Conservation (phyloP, 257 asterid genomes). For the Fraxinus quadrangulata region DNA sequence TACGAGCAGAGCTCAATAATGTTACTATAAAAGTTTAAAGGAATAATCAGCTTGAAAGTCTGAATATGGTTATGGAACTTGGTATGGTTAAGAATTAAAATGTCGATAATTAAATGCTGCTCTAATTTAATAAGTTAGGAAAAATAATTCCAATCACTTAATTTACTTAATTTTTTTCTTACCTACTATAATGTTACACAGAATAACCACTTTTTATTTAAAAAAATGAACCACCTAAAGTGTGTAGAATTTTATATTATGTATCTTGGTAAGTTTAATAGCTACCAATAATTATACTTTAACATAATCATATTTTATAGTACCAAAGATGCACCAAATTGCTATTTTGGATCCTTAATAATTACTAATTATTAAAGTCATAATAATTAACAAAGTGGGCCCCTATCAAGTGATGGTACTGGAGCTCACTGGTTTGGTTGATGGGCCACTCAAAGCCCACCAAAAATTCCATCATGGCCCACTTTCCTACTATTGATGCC, state of each 20-base stretch:
- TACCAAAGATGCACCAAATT: background rate
- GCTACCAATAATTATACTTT: background rate
- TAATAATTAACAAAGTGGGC: conserved; percentile 26
- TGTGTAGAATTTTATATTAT: background rate
- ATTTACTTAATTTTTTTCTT: background rate
- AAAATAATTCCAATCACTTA: background rate
- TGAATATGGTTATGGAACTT: background rate
- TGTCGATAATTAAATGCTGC: background rate
- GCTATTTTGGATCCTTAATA: background rate
- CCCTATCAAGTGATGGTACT: conserved; percentile 23
- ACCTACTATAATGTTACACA: background rate
- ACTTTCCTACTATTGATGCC: conserved; percentile 29
- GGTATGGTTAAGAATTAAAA: background rate
- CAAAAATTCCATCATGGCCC: conserved; percentile 29
- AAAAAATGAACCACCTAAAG: background rate
- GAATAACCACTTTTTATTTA: background rate
- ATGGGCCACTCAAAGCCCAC: conserved; percentile 1
- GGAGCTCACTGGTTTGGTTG: conserved; percentile 25
- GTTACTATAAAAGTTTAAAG: background rate
- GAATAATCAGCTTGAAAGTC: background rate
- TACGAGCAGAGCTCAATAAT: too few relatives aligned
- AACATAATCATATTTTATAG: background rate
- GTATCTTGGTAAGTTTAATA: background rate
- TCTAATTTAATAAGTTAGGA: too few relatives aligned
- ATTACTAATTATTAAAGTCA: conserved; percentile 1